Percentiles rank a stretch among this genome's conserved stretches.
phyloP scores from a whole-genome alignment of 23 red algal species.

The Agarophyton chilense region DNA sequence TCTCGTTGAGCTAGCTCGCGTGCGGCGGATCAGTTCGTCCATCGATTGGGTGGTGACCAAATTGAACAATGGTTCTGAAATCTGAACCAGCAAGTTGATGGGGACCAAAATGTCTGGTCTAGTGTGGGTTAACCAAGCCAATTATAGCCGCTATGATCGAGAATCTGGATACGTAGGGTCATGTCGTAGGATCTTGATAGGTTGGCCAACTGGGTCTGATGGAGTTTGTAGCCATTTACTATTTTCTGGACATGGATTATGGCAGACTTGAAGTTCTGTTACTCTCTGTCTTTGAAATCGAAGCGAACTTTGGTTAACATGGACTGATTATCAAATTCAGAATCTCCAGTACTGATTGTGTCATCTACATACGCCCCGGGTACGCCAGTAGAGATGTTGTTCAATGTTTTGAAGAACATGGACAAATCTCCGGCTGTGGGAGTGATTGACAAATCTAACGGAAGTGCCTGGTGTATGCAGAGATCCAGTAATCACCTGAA shows the following conservation, averaged over 20 bases:
- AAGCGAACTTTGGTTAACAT: background rate
- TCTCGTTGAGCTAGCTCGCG: no score
- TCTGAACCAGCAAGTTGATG: constrained; percentile 1
- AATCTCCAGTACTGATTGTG: no score
- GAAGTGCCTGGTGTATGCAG: no score
- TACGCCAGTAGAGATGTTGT: background rate
- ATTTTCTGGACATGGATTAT: background rate
- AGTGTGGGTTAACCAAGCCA: constrained; percentile 29
- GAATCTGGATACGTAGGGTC: background rate
- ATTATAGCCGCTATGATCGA: background rate
- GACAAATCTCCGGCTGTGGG: background rate
- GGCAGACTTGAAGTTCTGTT: constrained; percentile 16
- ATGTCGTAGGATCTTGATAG: background rate
- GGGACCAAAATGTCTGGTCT: no score
- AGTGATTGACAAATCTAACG: background rate
- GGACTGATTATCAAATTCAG: background rate
- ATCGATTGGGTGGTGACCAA: background rate
- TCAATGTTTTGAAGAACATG: background rate
- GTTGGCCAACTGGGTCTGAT: background rate
- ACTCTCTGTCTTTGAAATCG: background rate
- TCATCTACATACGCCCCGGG: constrained; percentile 31
- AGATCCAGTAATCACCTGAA: no score
- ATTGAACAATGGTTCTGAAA: constrained; percentile 18
- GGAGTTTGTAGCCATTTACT: background rate
- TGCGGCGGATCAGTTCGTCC: constrained; percentile 16